Conservation (phyloP, 352 stramenopile genomes). For the Thraustochytrium striatum region DNA sequence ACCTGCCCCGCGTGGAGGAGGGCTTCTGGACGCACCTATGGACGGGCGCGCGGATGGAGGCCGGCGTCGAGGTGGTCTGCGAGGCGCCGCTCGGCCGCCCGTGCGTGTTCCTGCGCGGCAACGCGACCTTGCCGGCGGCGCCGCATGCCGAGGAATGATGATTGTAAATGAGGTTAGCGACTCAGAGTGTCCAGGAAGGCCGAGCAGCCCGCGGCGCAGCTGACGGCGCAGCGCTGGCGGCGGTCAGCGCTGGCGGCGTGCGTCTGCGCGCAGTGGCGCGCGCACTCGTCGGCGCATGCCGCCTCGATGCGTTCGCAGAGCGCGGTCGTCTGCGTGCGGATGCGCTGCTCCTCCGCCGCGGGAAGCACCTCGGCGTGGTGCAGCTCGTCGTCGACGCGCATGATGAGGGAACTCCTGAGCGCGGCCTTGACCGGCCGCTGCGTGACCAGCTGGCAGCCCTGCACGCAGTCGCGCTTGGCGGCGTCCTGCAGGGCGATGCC, state of each 20-base stretch:
- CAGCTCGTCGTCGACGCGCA: conserved; percentile 2
- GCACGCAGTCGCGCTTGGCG: conserved; percentile 4
- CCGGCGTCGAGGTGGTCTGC: not conserved
- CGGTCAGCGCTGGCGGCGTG: no score
- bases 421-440: not conserved
- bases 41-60: not conserved
- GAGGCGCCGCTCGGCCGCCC: conserved; percentile 24
- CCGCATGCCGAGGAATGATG: not conserved
- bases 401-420: not conserved
- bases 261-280: not conserved
- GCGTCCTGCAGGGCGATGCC: not conserved
- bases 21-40: not conserved
- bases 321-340: not conserved
- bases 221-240: not conserved
- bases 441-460: not conserved
- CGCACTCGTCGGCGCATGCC: conserved; percentile 12
- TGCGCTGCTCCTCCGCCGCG: not conserved
- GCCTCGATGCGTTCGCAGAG: not conserved
- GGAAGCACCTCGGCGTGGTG: conserved; percentile 1
- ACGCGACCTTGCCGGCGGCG: no score
- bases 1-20: not conserved
- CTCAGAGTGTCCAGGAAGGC: conserved; percentile 8
- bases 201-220: not conserved
- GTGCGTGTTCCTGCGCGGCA: not conserved
- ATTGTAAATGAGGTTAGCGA: not conserved